A percentile compares a stretch with the other conserved stretches of the same genome.
Conservation (phyloP, 2,329 filamentous ascomycete species). For the Ophiobolus disseminans region DNA sequence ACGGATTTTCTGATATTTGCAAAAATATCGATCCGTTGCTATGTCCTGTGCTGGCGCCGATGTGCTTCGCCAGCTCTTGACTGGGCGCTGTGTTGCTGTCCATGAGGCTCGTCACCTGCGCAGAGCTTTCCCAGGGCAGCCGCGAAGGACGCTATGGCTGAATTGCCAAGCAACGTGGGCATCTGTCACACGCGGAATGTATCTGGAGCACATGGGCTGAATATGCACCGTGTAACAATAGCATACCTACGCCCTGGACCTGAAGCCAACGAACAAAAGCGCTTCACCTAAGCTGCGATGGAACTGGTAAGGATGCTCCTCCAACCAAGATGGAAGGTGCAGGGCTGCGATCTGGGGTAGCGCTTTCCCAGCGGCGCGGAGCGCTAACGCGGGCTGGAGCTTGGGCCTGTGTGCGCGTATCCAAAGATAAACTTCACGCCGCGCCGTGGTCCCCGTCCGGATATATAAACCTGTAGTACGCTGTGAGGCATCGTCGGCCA, state of each 20-base stretch:
- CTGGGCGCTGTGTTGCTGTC: slow-evolving; percentile 44
- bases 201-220: slow-evolving; percentile 4
- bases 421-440: slow-evolving; percentile 26
- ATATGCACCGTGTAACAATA: not conserved
- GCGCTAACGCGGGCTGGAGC: slow-evolving; percentile 30
- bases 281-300: not conserved
- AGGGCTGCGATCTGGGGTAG: slow-evolving; percentile 11
- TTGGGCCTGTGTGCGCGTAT: slow-evolving; percentile 31
- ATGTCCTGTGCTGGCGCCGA: slow-evolving; percentile 34
- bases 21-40: slow-evolving; percentile 51
- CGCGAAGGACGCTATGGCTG: slow-evolving; percentile 24
- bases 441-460: slow-evolving; percentile 5
- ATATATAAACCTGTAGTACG: slow-evolving; percentile 11
- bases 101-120: slow-evolving; percentile 26
- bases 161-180: slow-evolving; percentile 14
- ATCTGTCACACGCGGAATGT: slow-evolving; percentile 6
- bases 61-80: slow-evolving; percentile 48
- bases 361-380: slow-evolving; percentile 27
- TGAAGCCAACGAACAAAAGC: not conserved
- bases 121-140: slow-evolving; percentile 14
- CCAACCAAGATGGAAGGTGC: slow-evolving; percentile 4
- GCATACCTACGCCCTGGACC: not conserved
- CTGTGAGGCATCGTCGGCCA: slow-evolving; percentile 12
- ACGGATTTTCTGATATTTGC: slow-evolving; percentile 59
- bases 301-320: no score